A percentile compares a stretch with the other conserved stretches of the same genome.
These are phyloP conservation scores for Porodaedalea pini DNA, from an alignment of 1,284 basidiomycete genomes.

Conservation along the genomic window DNA sequence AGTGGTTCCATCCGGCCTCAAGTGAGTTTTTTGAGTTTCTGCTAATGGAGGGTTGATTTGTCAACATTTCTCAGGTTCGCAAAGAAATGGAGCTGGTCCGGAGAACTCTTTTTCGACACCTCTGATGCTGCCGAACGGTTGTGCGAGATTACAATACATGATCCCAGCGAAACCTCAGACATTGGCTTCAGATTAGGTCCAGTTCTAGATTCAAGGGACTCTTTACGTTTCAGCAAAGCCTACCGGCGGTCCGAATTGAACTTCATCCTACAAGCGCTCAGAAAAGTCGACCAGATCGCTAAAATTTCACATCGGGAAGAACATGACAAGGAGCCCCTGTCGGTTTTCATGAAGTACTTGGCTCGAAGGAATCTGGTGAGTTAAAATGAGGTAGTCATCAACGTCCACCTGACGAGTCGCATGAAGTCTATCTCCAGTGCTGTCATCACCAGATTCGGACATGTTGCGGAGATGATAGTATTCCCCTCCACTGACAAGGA, in stretches of 20 bases:
- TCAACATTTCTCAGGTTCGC: conserved; percentile 21
- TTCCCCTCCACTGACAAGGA: conserved; percentile 34
- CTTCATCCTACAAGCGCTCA: conserved; percentile 45
- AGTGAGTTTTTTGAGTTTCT: not conserved
- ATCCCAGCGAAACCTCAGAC: conserved; percentile 38
- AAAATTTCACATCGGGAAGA: conserved; percentile 38
- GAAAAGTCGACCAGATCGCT: conserved; percentile 49
- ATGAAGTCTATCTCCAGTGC: conserved; percentile 50
- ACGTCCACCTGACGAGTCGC: conserved; percentile 12
- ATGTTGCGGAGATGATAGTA: conserved; percentile 43
- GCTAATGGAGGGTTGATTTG: too few species aligned
- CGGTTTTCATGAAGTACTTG: conserved; percentile 46
- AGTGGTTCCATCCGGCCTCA: not conserved
- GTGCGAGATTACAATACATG: conserved; percentile 46
- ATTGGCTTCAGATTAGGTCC: conserved; percentile 49
- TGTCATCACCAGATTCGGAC: conserved; percentile 41
- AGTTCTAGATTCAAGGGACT: conserved; percentile 37
- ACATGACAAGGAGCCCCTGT: conserved; percentile 40
- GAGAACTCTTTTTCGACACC: conserved; percentile 36
- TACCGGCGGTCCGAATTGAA: conserved; percentile 45
- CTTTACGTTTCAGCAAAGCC: conserved; percentile 44
- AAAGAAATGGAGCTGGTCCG: conserved; percentile 51
- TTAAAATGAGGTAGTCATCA: conserved; percentile 13
- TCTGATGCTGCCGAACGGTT: conserved; percentile 37
- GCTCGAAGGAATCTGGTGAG: conserved; percentile 40